Percentiles rank a stretch among this genome's conserved stretches.
Evolutionary conservation across 2,329 filamentous ascomycete species (phyloP).

Genomic region (Cordyceps cateniannulata): DNA sequence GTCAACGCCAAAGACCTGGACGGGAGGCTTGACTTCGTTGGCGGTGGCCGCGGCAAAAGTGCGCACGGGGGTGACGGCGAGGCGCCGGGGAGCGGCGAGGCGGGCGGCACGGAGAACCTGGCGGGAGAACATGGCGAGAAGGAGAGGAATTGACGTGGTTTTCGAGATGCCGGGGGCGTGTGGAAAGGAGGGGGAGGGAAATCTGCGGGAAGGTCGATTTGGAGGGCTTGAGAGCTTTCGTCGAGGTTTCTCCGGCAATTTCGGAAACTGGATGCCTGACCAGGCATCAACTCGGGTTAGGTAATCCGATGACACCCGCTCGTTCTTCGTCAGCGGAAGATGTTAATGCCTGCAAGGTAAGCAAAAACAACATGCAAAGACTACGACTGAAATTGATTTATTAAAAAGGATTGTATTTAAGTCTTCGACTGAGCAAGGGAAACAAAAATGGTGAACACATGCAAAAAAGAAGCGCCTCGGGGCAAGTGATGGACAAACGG

Average conservation of each 20-base stretch:
- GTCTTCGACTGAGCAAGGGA: background rate
- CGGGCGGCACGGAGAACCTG: slow-evolving; percentile 51
- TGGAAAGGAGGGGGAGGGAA: background rate
- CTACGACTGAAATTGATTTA: background rate
- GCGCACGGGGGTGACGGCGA: slow-evolving; percentile 51
- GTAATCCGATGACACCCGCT: slow-evolving; percentile 12
- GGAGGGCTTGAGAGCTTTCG: slow-evolving; percentile 21
- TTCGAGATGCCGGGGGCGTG: slow-evolving; percentile 22
- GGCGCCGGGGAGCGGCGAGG: slow-evolving; percentile 54
- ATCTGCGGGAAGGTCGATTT: background rate
- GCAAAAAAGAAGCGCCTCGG: background rate
- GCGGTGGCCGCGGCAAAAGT: slow-evolving; percentile 69
- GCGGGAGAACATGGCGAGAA: slow-evolving; percentile 50
- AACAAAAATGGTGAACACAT: background rate
- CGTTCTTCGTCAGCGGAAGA: slow-evolving; percentile 3
- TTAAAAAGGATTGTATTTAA: background rate
- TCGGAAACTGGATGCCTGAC: slow-evolving; percentile 35
- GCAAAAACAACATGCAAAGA: background rate
- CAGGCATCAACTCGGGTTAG: slow-evolving; percentile 30
- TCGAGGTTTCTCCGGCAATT: slow-evolving; percentile 33
- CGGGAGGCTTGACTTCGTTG: slow-evolving; percentile 71
- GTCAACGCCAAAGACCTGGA: slow-evolving; percentile 90
- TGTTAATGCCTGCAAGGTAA: background rate
- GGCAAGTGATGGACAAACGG: slow-evolving; percentile 13
- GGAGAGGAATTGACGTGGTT: slow-evolving; percentile 17